phyloP scores from a whole-genome alignment of 1,284 basidiomycete species.

The Sanguinoderma infundibulare region DNA sequence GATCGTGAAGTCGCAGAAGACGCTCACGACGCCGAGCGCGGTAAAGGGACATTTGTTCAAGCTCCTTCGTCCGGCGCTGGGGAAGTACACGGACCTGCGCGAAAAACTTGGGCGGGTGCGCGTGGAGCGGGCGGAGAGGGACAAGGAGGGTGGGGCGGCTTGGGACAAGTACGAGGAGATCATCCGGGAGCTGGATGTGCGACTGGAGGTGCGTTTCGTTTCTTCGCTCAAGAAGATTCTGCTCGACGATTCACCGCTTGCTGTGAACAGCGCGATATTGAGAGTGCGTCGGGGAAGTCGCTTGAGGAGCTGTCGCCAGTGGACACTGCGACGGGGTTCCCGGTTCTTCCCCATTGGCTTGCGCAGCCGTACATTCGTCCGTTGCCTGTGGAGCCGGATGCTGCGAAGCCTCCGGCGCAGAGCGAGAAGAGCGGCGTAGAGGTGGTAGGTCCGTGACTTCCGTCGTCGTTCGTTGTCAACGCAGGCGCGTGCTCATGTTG shows the following conservation, averaged over 20 bases:
- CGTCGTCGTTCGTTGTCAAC: too few species aligned
- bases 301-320: slow-evolving; percentile 50
- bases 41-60: slow-evolving; percentile 96
- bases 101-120: slow-evolving; percentile 66
- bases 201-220: slow-evolving; percentile 60
- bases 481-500: not conserved
- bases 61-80: slow-evolving; percentile 81
- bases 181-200: slow-evolving; percentile 65
- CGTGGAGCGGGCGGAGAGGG: slow-evolving; percentile 38
- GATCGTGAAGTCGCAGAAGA: slow-evolving; percentile 77
- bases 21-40: slow-evolving; percentile 74
- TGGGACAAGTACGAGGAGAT: slow-evolving; percentile 64
- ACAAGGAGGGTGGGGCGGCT: slow-evolving; percentile 45
- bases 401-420: slow-evolving; percentile 9
- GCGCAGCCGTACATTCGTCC: slow-evolving; percentile 87
- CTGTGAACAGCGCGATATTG: slow-evolving; percentile 47
- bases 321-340: slow-evolving; percentile 58
- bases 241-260: not conserved
- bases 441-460: slow-evolving; percentile 17
- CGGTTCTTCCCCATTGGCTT: slow-evolving; percentile 80
- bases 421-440: slow-evolving; percentile 16
- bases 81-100: slow-evolving; percentile 73
- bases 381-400: slow-evolving; percentile 22
- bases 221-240: not conserved
- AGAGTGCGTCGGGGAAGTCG: slow-evolving; percentile 39